Evolutionary conservation across 345 rosid species (phyloP).

Genomic region (Aegle marmelos): DNA sequence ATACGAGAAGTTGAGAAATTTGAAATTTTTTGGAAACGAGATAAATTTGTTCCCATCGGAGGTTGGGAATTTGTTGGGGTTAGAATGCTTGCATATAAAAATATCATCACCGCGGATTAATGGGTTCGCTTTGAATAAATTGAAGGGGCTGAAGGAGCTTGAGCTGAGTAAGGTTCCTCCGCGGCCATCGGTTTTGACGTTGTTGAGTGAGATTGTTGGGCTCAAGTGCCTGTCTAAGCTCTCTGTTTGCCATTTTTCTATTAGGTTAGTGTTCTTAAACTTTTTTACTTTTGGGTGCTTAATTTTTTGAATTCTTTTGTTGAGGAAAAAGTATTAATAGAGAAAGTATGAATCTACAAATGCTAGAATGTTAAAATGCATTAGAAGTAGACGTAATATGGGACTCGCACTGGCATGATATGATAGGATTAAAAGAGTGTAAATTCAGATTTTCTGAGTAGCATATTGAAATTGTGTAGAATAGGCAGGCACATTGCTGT

Average conservation of each 20-base stretch:
- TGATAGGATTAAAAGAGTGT: background rate
- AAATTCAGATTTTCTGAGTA: no score
- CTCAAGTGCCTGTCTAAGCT: slow-evolving; percentile 79
- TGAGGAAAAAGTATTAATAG: background rate
- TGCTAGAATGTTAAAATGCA: background rate
- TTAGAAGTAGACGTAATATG: background rate
- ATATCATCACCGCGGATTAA: slow-evolving; percentile 60
- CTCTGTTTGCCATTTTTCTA: slow-evolving; percentile 85
- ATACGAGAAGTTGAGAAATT: slow-evolving; percentile 48
- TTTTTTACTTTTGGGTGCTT: background rate
- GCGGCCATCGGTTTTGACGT: slow-evolving; percentile 65
- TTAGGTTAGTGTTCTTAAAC: slow-evolving; percentile 46
- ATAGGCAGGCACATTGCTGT: background rate
- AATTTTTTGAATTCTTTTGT: background rate
- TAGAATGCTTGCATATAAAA: slow-evolving; percentile 88
- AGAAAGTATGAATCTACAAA: background rate
- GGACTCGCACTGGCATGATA: background rate
- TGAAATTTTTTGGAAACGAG: slow-evolving; percentile 86
- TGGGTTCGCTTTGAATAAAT: slow-evolving; percentile 56
- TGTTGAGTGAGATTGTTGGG: slow-evolving; percentile 77
- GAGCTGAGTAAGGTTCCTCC: slow-evolving; percentile 72
- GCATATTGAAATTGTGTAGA: background rate
- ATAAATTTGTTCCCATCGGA: slow-evolving; percentile 72
- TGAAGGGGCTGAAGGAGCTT: slow-evolving; percentile 80
- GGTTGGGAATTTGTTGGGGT: slow-evolving; percentile 58